Percentiles rank a stretch among this genome's conserved stretches.
phyloP scores from a whole-genome alignment of 2,329 filamentous ascomycete species.

The Samsoniella hepiali region DNA sequence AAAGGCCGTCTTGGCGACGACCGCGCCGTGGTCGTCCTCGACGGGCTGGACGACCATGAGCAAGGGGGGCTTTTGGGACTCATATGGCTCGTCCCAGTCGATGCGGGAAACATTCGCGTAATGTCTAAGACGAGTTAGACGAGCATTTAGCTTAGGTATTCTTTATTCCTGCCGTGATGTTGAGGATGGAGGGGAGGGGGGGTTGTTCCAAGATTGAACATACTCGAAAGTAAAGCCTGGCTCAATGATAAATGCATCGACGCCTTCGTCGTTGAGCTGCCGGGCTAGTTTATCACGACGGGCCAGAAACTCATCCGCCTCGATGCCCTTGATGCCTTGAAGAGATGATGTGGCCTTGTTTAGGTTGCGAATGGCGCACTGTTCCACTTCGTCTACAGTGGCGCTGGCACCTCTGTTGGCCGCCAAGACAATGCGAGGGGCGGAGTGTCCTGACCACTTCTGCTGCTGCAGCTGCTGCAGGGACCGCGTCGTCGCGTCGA shows the following conservation, averaged over 20 bases:
- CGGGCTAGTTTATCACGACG: constrained; percentile 55
- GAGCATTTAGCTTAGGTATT: background rate
- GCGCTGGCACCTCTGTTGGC: background rate
- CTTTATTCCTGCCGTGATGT: background rate
- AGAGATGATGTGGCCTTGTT: constrained; percentile 50
- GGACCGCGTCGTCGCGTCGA: background rate
- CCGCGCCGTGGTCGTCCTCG: constrained; percentile 32
- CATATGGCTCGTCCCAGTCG: constrained; percentile 60
- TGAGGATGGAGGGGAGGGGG: background rate
- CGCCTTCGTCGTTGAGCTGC: constrained; percentile 47
- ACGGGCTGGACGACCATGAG: constrained; percentile 57
- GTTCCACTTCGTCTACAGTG: constrained; percentile 22
- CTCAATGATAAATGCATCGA: constrained; percentile 60
- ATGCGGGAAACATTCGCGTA: constrained; percentile 60
- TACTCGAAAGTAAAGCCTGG: constrained; percentile 62
- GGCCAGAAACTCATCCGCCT: constrained; percentile 49
- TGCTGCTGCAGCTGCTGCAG: background rate
- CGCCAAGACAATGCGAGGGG: background rate
- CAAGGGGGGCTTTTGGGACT: constrained; percentile 62
- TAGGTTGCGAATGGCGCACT: constrained; percentile 53
- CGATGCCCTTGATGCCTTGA: constrained; percentile 44
- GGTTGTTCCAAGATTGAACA: background rate
- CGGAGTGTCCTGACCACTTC: background rate
- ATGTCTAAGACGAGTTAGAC: constrained; percentile 33
- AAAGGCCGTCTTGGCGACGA: constrained; percentile 55